Conservation (phyloP, 768 basidiomycete genomes). For the Leccinum boreale region DNA sequence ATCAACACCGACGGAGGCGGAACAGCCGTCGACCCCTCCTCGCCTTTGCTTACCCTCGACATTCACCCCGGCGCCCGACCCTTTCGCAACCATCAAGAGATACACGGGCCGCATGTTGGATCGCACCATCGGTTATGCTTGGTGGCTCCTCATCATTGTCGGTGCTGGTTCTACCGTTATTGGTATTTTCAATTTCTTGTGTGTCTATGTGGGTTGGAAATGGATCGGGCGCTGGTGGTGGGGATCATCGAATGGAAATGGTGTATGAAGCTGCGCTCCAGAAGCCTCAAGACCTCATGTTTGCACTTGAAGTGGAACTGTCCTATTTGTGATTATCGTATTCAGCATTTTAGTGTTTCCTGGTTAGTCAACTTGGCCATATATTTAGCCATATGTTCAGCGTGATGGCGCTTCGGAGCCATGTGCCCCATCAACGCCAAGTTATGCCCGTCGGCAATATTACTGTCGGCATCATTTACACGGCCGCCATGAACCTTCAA, state of each 20-base stretch:
- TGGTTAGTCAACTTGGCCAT: background rate
- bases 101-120: constrained; percentile 67
- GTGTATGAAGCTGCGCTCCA: constrained; percentile 10
- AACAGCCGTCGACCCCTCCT: constrained; percentile 30
- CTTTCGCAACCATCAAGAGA: constrained; percentile 51
- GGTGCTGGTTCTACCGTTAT: constrained; percentile 75
- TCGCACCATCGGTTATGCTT: constrained; percentile 70
- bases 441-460: no score
- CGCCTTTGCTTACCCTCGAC: constrained; percentile 47
- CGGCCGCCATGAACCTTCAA: background rate
- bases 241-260: constrained; percentile 9
- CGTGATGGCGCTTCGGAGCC: no score
- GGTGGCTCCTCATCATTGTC: constrained; percentile 72
- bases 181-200: constrained; percentile 67
- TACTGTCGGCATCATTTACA: no score
- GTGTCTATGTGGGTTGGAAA: constrained; percentile 64
- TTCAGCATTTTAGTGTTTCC: background rate
- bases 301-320: background rate
- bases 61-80: constrained; percentile 55
- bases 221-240: constrained; percentile 46
- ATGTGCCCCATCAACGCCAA: no score
- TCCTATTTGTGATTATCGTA: background rate
- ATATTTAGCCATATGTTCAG: background rate
- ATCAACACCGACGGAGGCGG: constrained; percentile 23
- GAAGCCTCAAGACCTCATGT: no score